Conservation (phyloP, 2,329 filamentous ascomycete genomes). For the Fusarium compactum region DNA sequence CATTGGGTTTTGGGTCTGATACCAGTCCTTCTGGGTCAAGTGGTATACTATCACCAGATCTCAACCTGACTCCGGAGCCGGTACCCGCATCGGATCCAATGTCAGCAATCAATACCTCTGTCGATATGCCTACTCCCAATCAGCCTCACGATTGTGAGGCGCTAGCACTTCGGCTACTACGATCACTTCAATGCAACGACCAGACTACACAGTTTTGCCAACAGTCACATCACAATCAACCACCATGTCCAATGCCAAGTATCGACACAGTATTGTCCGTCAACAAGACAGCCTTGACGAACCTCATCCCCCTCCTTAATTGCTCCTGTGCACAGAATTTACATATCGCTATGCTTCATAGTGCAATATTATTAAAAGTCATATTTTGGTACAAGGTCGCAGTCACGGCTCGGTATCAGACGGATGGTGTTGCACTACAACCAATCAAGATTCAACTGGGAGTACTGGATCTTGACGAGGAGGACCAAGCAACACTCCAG, state of each 20-base stretch:
- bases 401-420: conserved; percentile 8
- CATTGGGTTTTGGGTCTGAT: neutral
- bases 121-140: neutral
- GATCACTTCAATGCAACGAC: conserved; percentile 26
- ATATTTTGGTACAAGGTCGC: conserved; percentile 30
- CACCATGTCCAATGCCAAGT: conserved; percentile 1
- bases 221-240: neutral
- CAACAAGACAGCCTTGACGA: conserved; percentile 23
- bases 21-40: conserved; percentile 6
- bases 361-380: conserved; percentile 32
- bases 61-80: neutral
- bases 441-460: conserved; percentile 34
- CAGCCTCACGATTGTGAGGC: conserved; percentile 23
- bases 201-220: neutral
- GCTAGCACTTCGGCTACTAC: conserved; percentile 7
- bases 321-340: conserved; percentile 9
- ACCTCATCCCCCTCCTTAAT: conserved; percentile 19
- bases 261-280: conserved; percentile 28
- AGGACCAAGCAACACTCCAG: conserved; percentile 27
- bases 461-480: conserved; percentile 25
- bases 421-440: neutral
- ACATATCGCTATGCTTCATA: conserved; percentile 21
- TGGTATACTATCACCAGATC: conserved; percentile 9
- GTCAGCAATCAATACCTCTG: neutral
- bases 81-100: neutral